Base-by-base conservation (phyloP, 1,284 basidiomycete genomes). In the Ganoderma multipileum region DNA sequence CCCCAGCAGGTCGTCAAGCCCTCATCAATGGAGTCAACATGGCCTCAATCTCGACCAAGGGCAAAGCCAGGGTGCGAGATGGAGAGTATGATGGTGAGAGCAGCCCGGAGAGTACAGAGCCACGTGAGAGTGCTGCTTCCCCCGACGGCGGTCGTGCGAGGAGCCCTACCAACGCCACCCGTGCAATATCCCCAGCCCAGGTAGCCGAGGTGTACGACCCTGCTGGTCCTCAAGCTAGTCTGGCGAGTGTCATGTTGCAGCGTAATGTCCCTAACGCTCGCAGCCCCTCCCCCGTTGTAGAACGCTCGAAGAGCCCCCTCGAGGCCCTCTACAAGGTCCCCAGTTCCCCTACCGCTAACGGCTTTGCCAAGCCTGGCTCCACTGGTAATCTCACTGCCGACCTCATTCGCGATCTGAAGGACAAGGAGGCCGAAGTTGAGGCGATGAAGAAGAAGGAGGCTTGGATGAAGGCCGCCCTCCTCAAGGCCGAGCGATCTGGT, bases 391-490 rank as follows among this genome's bases (percentile, higher is more conserved):
- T 91, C 16, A 85, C 91, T 1, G 88, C 89, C 8, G 94, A 96
- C 77, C 80, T 95, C 68, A 81, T 94, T 61, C 85, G 89, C 44
- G 94, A 95, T 74, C 81, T 95, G 68, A 95, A 93, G 80, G 85
- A 86, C 33, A 95, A 92, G 76, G 95, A 96, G 73, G 83, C 86
- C 38, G 96, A 97, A 77, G 78, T 96, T 41, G 95, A 97, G 72
- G 83, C 84, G 42, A 80, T 93, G 75, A 91, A 88, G 84, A 91
- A 90, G 76, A 89, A 94, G 72, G 92, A 96, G 81, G 84, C 85
- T 33, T 98, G 97, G 91, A 92, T 98, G 89, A 92, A 90, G 78
- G 91, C 93, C 52, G 92, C 94, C 6, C 83, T 99, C 60, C 82
- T 85, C 9, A 90, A 92, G 75, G 96, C 97, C 0, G 85, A 89